Percentiles rank a stretch among this genome's conserved stretches.
Evolutionary conservation across 1,139 yeast species (phyloP).

Genomic region (Scheffersomyces parashehatae): DNA sequence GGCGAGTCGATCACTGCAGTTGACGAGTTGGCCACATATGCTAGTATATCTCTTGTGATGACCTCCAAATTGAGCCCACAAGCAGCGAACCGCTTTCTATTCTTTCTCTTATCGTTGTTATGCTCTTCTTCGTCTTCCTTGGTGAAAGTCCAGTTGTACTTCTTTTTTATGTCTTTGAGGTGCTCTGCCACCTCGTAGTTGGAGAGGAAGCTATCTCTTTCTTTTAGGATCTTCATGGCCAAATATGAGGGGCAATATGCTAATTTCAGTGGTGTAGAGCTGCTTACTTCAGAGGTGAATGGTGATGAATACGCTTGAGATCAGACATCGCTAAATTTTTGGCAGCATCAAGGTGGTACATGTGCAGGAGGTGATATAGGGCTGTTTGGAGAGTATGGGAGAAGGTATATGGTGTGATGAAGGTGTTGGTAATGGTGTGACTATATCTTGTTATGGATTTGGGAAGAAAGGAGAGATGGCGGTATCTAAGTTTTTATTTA

Average conservation of each 20-base stretch:
- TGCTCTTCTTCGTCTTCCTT: conserved; percentile 36
- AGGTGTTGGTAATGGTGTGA: conserved; percentile 24
- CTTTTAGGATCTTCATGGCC: conserved; percentile 41
- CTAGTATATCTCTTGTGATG: conserved; percentile 62
- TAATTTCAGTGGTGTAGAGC: too few relatives aligned
- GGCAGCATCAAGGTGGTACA: background rate
- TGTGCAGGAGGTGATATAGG: background rate
- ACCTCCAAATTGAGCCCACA: conserved; percentile 58
- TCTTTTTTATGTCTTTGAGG: conserved; percentile 50
- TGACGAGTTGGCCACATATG: conserved; percentile 50
- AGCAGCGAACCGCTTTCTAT: conserved; percentile 44
- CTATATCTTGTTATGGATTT: background rate
- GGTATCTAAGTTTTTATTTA: too few relatives aligned
- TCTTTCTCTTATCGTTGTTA: conserved; percentile 24
- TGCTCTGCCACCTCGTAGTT: conserved; percentile 73
- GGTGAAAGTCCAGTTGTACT: conserved; percentile 47
- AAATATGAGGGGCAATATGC: too few relatives aligned
- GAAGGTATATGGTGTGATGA: conserved; percentile 2
- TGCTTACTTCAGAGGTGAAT: background rate
- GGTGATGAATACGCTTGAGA: background rate
- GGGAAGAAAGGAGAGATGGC: too few relatives aligned
- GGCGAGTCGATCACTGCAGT: conserved; percentile 41
- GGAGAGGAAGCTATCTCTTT: conserved; percentile 65
- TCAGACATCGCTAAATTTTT: conserved; percentile 2
- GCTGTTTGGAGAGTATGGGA: too few relatives aligned